Evolutionary conservation across 179 eudicot species (phyloP), one percentile per base, ranked within the genome.

Genomic region (Beta corolliflora): DNA sequence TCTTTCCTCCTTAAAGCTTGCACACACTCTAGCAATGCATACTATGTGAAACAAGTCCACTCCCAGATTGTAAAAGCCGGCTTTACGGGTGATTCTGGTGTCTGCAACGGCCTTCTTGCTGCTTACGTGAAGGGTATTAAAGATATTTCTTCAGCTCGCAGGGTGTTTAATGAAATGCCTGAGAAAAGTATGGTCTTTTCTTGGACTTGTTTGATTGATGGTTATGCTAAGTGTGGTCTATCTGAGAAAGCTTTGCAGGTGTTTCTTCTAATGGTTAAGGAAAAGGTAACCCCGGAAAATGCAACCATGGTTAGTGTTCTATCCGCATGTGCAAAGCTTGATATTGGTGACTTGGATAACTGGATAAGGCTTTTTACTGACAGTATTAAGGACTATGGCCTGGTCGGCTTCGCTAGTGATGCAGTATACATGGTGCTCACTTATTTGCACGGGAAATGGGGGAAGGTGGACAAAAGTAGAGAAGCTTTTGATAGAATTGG

Each of bases 191-290:
- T 77, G 82, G 90, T 85, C 25, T 84, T 80, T 83, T 87, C 89
- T 21, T 94, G 98, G 98, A 91, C 93, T 75, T 87, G 88, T 83
- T 87, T 93, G 86, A 90, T 89, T 83, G 85, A 88, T 81, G 94
- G 90, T 44, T 93, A 75, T 85, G 95, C 97, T 56, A 87, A 82
- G 77, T 82, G 78, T 3, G 90, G 90, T 16, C 71, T 78, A 71
- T 77, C 85, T 3, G 91, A 88, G 83, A 90, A 90, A 71, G 98
- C 89, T 66, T 83, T 94, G 80, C 68, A 66, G 69, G 61, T 94
- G 60, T 87, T 93, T 86, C 72, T 85, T 19, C 61, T 59, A 29
- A 89, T 94, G 98, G 81, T 90, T 59, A 75, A 76, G 66, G 86
- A 81, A 77, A 85, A 86, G 59, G 25, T 91, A 78, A 67, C 44